Conservation (phyloP, 345 rosid species). For the Excoecaria cochinchinensis region DNA sequence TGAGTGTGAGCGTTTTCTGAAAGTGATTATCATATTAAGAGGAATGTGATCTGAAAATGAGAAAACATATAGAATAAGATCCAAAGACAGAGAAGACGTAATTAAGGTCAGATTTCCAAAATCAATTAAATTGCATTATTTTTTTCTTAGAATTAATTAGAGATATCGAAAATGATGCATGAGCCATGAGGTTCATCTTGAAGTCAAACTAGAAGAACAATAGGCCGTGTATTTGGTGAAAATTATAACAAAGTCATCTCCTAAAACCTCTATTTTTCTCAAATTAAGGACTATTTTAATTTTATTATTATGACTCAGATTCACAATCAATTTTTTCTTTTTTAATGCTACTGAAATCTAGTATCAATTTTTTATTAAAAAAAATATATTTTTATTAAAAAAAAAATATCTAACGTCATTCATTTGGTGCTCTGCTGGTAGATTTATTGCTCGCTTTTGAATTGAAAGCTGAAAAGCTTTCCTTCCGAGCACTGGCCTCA, state of each 20-base stretch:
- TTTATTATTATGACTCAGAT: too few species aligned
- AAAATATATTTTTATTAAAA: too few species aligned
- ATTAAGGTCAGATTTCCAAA: conserved; percentile 6
- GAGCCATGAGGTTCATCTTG: background rate
- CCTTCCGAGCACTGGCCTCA: conserved; percentile 13
- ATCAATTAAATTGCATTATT: background rate
- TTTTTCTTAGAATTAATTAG: conserved; percentile 2
- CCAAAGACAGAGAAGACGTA: background rate
- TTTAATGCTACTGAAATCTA: too few species aligned
- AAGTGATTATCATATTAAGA: conserved; percentile 8
- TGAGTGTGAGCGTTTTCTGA: background rate
- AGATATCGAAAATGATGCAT: conserved; percentile 28
- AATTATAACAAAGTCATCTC: background rate
- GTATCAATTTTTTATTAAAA: too few species aligned
- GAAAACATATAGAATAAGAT: background rate
- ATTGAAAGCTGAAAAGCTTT: conserved; percentile 15
- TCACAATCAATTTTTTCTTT: too few species aligned
- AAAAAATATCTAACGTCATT: too few species aligned
- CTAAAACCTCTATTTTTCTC: too few species aligned
- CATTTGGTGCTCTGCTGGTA: conserved; percentile 16
- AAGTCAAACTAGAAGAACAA: conserved; percentile 32
- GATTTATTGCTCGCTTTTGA: conserved; percentile 21
- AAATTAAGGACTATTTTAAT: too few species aligned
- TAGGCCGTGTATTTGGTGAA: background rate
- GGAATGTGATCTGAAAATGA: conserved; percentile 23